Conservation (phyloP, 75 land plant species). For the Azolla pinnata region DNA sequence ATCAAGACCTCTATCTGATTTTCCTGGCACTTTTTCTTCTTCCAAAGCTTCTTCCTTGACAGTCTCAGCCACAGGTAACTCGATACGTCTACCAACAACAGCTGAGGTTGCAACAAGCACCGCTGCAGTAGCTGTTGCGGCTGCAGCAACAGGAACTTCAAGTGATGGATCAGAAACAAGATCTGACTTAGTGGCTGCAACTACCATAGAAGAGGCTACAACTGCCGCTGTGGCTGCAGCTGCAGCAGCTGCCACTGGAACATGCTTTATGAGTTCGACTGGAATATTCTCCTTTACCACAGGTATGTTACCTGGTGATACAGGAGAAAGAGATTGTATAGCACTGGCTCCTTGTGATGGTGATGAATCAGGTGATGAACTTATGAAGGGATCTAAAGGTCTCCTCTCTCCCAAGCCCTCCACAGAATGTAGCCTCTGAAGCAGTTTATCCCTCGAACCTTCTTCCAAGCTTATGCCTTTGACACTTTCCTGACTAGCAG, state of each 20-base stretch:
- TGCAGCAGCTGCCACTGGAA: conserved; percentile 74
- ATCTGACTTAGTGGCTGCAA: conserved; percentile 59
- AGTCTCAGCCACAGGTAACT: conserved; percentile 3
- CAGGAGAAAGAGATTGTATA: background rate
- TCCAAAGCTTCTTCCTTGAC: conserved; percentile 1
- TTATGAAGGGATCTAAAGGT: conserved; percentile 13
- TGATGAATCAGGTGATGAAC: conserved; percentile 8
- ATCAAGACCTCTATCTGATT: conserved; percentile 46
- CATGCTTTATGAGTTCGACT: conserved; percentile 27
- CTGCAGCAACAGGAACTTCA: conserved; percentile 77
- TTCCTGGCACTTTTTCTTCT: conserved; percentile 35
- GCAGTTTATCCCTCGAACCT: conserved; percentile 16
- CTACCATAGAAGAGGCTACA: conserved; percentile 80
- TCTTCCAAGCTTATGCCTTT: conserved; percentile 19
- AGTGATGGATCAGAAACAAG: conserved; percentile 26
- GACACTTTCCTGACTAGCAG: too few relatives aligned
- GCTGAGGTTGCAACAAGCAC: conserved; percentile 79
- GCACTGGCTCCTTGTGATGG: conserved; percentile 9
- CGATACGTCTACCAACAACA: conserved; percentile 47
- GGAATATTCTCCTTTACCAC: conserved; percentile 18
- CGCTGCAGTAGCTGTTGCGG: conserved; percentile 68
- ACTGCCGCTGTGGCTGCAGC: conserved; percentile 89
- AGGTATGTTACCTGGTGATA: background rate
- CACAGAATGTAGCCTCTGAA: conserved; percentile 24
- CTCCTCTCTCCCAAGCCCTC: conserved; percentile 30